A percentile compares a stretch with the other conserved stretches of the same genome.
phyloP scores from a whole-genome alignment of 352 stramenopile genomes.

The Pythium aristosporum region DNA sequence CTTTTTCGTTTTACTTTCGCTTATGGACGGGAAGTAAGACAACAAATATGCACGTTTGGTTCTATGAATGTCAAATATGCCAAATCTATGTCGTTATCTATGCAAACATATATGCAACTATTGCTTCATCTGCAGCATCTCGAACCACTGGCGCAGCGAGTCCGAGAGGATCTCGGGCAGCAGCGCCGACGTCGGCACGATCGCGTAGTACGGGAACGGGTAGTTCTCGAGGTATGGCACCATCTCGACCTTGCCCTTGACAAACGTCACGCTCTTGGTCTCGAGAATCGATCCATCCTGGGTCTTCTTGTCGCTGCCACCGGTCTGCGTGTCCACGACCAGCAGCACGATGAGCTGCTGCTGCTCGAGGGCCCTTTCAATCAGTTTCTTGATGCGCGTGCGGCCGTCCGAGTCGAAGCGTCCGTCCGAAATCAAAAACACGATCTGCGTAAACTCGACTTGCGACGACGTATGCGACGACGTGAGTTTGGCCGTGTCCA shows the following conservation, averaged over 20 bases:
- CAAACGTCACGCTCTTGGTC: constrained; percentile 97
- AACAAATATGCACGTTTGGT: neutral
- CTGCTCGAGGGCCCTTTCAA: constrained; percentile 96
- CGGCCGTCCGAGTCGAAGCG: constrained; percentile 97
- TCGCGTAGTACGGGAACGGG: constrained; percentile 99
- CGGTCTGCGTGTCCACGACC: constrained; percentile 90
- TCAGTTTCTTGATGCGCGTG: constrained; percentile 92
- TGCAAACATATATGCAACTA: constrained; percentile 15
- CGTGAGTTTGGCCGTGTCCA: constrained; percentile 80
- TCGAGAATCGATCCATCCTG: constrained; percentile 95
- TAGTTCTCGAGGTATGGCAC: constrained; percentile 99
- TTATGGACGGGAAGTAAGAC: neutral
- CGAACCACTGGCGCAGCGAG: constrained; percentile 99
- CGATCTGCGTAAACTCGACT: constrained; percentile 94
- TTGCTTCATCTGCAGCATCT: constrained; percentile 91
- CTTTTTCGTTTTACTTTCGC: neutral
- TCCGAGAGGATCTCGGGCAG: constrained; percentile 99
- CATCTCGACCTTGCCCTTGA: constrained; percentile 95
- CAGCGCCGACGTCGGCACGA: constrained; percentile 93
- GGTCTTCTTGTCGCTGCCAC: constrained; percentile 17
- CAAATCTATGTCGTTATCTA: constrained; percentile 9
- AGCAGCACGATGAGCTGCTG: constrained; percentile 99
- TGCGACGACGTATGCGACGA: constrained; percentile 61
- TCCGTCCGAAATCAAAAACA: constrained; percentile 99
- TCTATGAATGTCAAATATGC: constrained; percentile 4